Evolutionary conservation across 768 basidiomycete genomes (phyloP).

Genomic region (Coprinopsis sp.): DNA sequence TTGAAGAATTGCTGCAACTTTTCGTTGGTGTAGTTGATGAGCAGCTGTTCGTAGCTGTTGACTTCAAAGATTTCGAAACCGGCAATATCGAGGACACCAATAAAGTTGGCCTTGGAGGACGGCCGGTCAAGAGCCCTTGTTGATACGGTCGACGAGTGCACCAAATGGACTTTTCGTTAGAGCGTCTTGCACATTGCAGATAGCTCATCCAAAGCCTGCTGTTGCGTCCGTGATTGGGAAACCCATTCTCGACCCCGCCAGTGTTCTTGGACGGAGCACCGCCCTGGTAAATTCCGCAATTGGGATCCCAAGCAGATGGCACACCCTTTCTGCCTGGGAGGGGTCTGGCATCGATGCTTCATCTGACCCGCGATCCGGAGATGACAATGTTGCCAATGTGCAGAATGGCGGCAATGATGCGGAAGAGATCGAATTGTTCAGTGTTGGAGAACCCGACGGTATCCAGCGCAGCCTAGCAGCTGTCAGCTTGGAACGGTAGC

Average conservation of each 20-base stretch:
- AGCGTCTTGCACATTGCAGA: conserved; percentile 89
- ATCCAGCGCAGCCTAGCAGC: conserved; percentile 67
- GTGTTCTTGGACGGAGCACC: conserved; percentile 82
- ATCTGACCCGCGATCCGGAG: conserved; percentile 70
- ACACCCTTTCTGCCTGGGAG: conserved; percentile 83
- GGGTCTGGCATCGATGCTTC: conserved; percentile 75
- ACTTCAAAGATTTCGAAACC: conserved; percentile 97
- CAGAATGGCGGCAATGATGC: conserved; percentile 88
- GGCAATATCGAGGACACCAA: conserved; percentile 98
- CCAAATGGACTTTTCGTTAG: conserved; percentile 98
- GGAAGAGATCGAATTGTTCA: conserved; percentile 91
- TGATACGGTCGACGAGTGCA: conserved; percentile 89
- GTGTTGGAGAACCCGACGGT: conserved; percentile 80
- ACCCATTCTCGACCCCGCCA: conserved; percentile 98
- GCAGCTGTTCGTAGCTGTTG: conserved; percentile 94
- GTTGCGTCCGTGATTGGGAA: conserved; percentile 83
- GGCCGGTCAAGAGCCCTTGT: conserved; percentile 91
- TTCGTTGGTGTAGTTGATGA: conserved; percentile 99
- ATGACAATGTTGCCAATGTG: conserved; percentile 94
- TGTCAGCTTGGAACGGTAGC: too few species aligned
- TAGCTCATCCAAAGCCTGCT: conserved; percentile 92
- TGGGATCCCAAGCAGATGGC: conserved; percentile 87
- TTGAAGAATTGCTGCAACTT: conserved; percentile 98
- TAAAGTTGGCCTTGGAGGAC: conserved; percentile 87
- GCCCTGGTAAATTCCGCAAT: conserved; percentile 85